Evolutionary conservation across 2,329 filamentous ascomycete species (phyloP).

Genomic region (Penicillium hordei): DNA sequence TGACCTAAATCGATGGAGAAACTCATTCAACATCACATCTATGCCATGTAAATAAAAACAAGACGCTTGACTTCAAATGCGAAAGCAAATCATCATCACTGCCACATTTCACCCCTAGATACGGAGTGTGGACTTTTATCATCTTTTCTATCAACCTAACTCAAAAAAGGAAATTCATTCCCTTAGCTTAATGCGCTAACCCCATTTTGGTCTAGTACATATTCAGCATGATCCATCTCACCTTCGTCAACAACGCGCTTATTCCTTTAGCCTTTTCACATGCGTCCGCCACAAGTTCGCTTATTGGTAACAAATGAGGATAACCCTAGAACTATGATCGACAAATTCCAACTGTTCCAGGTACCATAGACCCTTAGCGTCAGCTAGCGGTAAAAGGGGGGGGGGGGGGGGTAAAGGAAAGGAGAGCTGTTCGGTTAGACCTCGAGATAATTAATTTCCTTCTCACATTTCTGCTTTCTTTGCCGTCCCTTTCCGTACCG

Average conservation of each 20-base stretch:
- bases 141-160: background rate
- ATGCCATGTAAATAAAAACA: no score
- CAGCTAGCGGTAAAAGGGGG: background rate
- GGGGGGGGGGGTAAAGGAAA: background rate
- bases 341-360: background rate
- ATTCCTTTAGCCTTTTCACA: background rate
- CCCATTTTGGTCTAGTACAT: background rate
- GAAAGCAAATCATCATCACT: background rate
- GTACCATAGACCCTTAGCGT: background rate
- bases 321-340: background rate
- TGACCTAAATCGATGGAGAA: background rate
- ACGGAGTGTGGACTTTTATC: background rate
- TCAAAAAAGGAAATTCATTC: background rate
- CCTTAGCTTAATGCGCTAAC: background rate
- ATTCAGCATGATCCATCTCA: background rate
- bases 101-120: no score
- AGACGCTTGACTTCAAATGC: no score
- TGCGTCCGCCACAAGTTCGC: background rate
- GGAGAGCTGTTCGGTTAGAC: background rate
- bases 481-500: background rate
- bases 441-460: background rate
- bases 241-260: background rate
- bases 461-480: background rate
- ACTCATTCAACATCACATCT: background rate
- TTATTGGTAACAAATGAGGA: background rate